Evolutionary conservation across 179 eudicot species (phyloP), one percentile per base, ranked within the genome.

Genomic region (Camellia oleifera): DNA sequence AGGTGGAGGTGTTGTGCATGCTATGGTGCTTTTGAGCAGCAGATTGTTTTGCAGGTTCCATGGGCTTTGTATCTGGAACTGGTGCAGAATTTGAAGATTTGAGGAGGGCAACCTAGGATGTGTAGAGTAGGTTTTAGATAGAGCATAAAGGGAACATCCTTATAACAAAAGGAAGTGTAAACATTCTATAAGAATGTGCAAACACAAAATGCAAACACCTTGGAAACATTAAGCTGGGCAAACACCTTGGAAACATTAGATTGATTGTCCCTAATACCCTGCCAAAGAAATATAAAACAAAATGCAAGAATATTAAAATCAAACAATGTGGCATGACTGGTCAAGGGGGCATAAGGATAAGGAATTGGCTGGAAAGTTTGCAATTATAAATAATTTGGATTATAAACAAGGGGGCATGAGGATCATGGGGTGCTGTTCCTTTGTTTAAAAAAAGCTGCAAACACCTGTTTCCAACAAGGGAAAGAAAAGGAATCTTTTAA

Each of bases 11-110:
- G 26, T 26, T 26, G 26, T 26, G 26, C 26, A 26, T 26, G 26
- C 26, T 26, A 26, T 26, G 26, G 26, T 26, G 26, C 26, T 42
- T 44, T 45, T 66, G 58, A 40, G 63, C 67, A 72, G 64, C 54
- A 46, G 85, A 60, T 77, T 76, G 66, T 62, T 76, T 26, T 62
- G 75, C 64, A 65, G 78, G 52, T 65, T 79, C 73, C 76, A 70
- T 81, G 3, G 73, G 44, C 64, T 62, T 44, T 69, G 76, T 83
- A 56, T 81, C 81, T 8, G 78, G 69, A 63, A 81, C 76, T 12
- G 83, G 82, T 58, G 73, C 77, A 77, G 81, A 83, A 80, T 87
- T 87, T 77, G 81, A 79, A 18, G 80, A 45, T 78, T 83, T 80
- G 26, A 15, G 66, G 26, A 83, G 5, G 12, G 85, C 80, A 79